These are phyloP conservation scores for Talaromyces islandicus DNA, from an alignment of 2,329 filamentous ascomycete genomes.

Conservation along the genomic window DNA sequence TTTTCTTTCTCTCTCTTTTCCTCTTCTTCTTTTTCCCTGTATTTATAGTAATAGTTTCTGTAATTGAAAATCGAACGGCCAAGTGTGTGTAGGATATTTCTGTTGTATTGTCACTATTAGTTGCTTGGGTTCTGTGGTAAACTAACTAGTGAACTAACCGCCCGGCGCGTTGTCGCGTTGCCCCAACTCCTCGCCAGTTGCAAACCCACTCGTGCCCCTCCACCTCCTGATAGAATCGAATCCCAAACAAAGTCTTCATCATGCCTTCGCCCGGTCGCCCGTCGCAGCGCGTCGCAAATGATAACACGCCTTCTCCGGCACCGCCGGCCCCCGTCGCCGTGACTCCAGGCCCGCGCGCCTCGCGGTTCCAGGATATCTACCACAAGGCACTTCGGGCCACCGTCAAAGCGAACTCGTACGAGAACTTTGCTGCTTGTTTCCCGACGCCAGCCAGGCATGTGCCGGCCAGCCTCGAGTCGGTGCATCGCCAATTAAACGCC, in stretches of 20 bases:
- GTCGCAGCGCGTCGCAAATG: neutral
- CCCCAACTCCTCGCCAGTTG: neutral
- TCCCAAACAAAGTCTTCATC: neutral
- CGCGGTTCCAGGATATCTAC: conserved; percentile 56
- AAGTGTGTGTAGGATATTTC: neutral
- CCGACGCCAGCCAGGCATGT: conserved; percentile 56
- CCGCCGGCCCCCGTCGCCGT: conserved; percentile 48
- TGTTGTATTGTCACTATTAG: neutral
- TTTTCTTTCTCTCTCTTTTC: too few relatives aligned
- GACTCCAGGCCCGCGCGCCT: conserved; percentile 55
- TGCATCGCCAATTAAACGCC: conserved; percentile 54
- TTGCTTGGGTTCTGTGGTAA: too few relatives aligned
- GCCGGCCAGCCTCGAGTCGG: conserved; percentile 49
- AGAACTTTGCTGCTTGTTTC: conserved; percentile 59
- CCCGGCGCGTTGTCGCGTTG: neutral
- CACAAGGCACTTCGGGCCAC: conserved; percentile 54
- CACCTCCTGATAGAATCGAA: neutral
- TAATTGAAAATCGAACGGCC: neutral
- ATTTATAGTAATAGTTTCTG: too few relatives aligned
- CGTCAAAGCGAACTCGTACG: conserved; percentile 55
- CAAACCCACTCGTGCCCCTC: neutral
- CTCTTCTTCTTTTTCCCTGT: too few relatives aligned
- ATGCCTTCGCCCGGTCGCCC: neutral
- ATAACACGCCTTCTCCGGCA: conserved; percentile 40
- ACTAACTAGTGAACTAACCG: too few relatives aligned